Evolutionary conservation across 1,139 yeast genomes (phyloP).

Genomic region (Scheffersomyces lignicola): DNA sequence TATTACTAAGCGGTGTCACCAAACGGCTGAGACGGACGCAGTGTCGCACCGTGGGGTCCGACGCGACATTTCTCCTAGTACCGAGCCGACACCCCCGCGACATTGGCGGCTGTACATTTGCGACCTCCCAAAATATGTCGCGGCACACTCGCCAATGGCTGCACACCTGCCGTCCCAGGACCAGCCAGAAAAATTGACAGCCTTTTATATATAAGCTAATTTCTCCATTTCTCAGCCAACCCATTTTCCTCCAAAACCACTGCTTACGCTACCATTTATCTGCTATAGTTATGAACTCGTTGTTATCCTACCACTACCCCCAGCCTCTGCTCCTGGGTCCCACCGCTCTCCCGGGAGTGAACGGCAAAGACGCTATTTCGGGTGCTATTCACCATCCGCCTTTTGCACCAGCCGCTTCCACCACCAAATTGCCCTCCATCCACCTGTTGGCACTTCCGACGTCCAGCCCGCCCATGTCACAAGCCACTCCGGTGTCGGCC

Average conservation of each 20-base stretch:
- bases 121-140: too few species aligned
- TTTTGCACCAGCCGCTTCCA: background rate
- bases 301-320: slow-evolving; percentile 3
- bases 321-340: background rate
- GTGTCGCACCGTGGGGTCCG: slow-evolving; percentile 3
- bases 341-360: background rate
- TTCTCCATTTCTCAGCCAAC: too few species aligned
- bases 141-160: background rate
- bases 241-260: too few species aligned
- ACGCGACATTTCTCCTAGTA: background rate
- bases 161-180: slow-evolving; percentile 1
- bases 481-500: slow-evolving; percentile 2
- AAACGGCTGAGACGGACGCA: slow-evolving; percentile 2
- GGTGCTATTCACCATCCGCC: background rate
- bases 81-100: too few species aligned
- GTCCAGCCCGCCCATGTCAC: slow-evolving; percentile 3
- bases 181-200: background rate
- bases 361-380: background rate
- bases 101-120: background rate
- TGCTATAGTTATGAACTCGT: slow-evolving; percentile 4
- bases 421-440: slow-evolving; percentile 16
- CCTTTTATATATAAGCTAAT: background rate
- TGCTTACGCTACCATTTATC: too few species aligned
- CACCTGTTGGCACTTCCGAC: slow-evolving; percentile 15
- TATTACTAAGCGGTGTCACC: background rate